phyloP scores from a whole-genome alignment of 2,329 filamentous ascomycete species.

The Onygena corvina region DNA sequence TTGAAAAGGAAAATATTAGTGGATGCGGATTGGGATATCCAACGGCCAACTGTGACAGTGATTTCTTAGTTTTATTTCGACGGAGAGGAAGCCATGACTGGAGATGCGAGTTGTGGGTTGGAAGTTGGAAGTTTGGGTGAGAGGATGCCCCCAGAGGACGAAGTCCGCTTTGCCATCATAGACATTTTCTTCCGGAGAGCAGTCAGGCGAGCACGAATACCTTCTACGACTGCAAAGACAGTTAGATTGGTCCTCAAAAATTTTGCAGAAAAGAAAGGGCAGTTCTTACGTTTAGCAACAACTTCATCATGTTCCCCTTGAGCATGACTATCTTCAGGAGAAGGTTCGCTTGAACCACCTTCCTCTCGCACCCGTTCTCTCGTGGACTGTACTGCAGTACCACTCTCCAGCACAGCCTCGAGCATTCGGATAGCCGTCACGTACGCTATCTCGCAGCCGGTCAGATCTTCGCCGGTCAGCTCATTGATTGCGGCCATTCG shows the following conservation, averaged over 20 bases:
- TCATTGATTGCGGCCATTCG: conserved; percentile 88
- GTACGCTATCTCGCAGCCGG: conserved; percentile 84
- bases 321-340: conserved; percentile 32
- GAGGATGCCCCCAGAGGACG: conserved; percentile 26
- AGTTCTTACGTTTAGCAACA: conserved; percentile 39
- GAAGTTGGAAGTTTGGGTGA: conserved; percentile 21
- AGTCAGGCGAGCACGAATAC: conserved; percentile 38
- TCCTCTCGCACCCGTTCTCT: conserved; percentile 17
- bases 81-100: conserved; percentile 23
- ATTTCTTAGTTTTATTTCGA: background rate
- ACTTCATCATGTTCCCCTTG: conserved; percentile 38
- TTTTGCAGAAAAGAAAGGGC: background rate
- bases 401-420: conserved; percentile 75
- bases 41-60: background rate
- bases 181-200: conserved; percentile 40
- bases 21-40: too few species aligned
- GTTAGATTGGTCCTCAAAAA: conserved; percentile 2
- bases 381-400: conserved; percentile 42
- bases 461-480: conserved; percentile 77
- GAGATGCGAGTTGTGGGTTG: conserved; percentile 23
- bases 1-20: too few species aligned
- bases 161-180: conserved; percentile 36
- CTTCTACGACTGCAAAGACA: conserved; percentile 32
- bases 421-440: conserved; percentile 87
- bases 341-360: conserved; percentile 23